phyloP scores from a whole-genome alignment of 208 protist genomes.

The Acanthamoeba quina region DNA sequence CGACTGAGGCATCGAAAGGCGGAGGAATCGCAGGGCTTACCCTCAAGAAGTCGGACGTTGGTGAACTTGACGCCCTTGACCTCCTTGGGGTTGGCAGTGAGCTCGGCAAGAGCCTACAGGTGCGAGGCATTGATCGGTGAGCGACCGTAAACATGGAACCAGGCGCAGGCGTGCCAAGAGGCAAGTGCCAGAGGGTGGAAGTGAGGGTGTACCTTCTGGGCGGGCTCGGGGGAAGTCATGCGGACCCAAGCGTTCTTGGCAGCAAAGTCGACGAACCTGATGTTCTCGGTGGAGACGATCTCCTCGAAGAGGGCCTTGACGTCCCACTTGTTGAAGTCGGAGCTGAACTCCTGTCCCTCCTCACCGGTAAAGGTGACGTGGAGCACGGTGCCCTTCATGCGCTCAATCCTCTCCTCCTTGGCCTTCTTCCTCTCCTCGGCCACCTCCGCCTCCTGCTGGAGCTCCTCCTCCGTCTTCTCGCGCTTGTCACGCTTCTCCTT shows the following conservation, averaged over 20 bases:
- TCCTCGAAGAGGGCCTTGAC: conserved; percentile 18
- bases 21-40: background rate
- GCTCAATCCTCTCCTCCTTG: background rate
- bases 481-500: background rate
- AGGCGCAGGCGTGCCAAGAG: no score
- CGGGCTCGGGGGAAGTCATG: background rate
- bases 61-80: conserved; percentile 37
- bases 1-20: background rate
- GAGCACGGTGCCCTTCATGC: conserved; percentile 14
- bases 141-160: no score
- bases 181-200: background rate
- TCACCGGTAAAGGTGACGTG: background rate
- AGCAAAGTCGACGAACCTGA: background rate
- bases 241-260: background rate
- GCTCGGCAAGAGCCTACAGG: background rate
- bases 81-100: conserved; percentile 10
- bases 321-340: conserved; percentile 32
- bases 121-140: background rate
- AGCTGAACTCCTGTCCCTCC: background rate
- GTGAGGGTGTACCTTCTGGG: background rate
- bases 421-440: background rate
- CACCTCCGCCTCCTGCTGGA: background rate
- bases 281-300: background rate
- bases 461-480: background rate
- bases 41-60: conserved; percentile 21